phyloP scores from a whole-genome alignment of 140 eudicot species.

The Bidens hawaiensis region DNA sequence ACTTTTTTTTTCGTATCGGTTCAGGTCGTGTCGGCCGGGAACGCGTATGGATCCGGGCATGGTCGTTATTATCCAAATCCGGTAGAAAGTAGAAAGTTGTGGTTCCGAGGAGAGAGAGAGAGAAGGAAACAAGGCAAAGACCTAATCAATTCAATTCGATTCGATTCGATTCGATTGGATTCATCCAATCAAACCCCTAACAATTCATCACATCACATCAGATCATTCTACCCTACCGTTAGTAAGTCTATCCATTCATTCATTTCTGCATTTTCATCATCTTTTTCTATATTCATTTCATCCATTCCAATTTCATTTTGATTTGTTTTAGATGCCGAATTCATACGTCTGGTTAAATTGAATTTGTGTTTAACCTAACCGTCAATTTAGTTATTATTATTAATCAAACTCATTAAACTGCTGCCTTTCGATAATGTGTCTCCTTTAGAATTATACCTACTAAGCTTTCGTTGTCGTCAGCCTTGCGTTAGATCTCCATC shows the following conservation, averaged over 20 bases:
- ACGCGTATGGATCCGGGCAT: too few species aligned
- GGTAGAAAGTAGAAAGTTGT: slow-evolving; percentile 20
- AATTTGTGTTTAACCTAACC: slow-evolving; percentile 7
- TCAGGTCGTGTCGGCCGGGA: too few species aligned
- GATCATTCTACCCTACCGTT: slow-evolving; percentile 26
- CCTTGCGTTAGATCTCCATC: neutral
- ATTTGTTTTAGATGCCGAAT: slow-evolving; percentile 20
- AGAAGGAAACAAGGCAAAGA: slow-evolving; percentile 19
- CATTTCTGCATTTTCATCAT: neutral
- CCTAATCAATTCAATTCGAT: slow-evolving; percentile 26
- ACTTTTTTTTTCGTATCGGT: too few species aligned
- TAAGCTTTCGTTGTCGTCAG: slow-evolving; percentile 2
- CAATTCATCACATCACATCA: slow-evolving; percentile 22
- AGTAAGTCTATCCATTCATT: slow-evolving; percentile 31
- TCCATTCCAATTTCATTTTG: too few species aligned
- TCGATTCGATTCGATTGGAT: neutral
- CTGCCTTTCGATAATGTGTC: neutral
- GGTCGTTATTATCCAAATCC: neutral
- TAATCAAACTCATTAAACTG: too few species aligned
- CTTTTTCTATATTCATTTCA: neutral
- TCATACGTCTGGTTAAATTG: neutral
- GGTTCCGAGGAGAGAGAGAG: slow-evolving; percentile 28
- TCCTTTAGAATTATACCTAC: too few species aligned
- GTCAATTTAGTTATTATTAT: slow-evolving; percentile 5
- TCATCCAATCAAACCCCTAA: slow-evolving; percentile 30